Conservation (phyloP, 2,329 filamentous ascomycete genomes). For the Fusarium concolor region DNA sequence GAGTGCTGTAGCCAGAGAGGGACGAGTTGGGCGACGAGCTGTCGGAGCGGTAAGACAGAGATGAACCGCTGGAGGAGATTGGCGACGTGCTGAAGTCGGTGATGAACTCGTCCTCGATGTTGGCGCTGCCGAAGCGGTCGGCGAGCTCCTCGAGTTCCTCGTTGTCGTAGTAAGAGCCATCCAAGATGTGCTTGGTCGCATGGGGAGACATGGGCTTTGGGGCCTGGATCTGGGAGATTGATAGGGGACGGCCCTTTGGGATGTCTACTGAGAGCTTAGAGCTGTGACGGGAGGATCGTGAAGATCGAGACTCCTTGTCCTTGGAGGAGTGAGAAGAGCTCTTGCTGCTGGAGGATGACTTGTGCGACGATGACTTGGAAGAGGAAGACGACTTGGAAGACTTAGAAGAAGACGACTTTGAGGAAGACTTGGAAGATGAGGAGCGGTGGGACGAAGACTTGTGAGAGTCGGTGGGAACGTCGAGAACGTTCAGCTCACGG, state of each 20-base stretch:
- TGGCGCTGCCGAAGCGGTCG: slow-evolving; percentile 74
- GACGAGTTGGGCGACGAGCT: slow-evolving; percentile 79
- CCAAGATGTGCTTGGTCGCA: slow-evolving; percentile 87
- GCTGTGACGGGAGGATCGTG: slow-evolving; percentile 59
- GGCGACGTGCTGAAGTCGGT: slow-evolving; percentile 68
- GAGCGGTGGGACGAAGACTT: slow-evolving; percentile 56
- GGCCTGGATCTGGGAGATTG: slow-evolving; percentile 87
- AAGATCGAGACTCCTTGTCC: slow-evolving; percentile 56
- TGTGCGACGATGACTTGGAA: slow-evolving; percentile 55
- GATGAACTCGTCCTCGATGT: slow-evolving; percentile 67
- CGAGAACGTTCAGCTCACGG: slow-evolving; percentile 97
- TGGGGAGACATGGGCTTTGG: slow-evolving; percentile 91
- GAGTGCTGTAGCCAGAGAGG: slow-evolving; percentile 82
- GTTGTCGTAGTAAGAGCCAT: slow-evolving; percentile 79
- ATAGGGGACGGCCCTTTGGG: slow-evolving; percentile 88
- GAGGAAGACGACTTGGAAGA: slow-evolving; percentile 54
- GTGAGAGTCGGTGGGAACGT: slow-evolving; percentile 73
- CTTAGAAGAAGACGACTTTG: slow-evolving; percentile 42
- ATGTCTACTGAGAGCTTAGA: slow-evolving; percentile 72
- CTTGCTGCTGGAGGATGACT: slow-evolving; percentile 47
- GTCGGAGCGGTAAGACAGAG: slow-evolving; percentile 77
- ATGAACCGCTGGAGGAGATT: slow-evolving; percentile 76
- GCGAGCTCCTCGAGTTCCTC: slow-evolving; percentile 83
- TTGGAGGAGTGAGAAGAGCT: slow-evolving; percentile 60
- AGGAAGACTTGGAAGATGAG: slow-evolving; percentile 58